These are phyloP conservation scores for Ophiocordyceps robertsii DNA, from an alignment of 2,329 filamentous ascomycete genomes.

Conservation along the genomic window DNA sequence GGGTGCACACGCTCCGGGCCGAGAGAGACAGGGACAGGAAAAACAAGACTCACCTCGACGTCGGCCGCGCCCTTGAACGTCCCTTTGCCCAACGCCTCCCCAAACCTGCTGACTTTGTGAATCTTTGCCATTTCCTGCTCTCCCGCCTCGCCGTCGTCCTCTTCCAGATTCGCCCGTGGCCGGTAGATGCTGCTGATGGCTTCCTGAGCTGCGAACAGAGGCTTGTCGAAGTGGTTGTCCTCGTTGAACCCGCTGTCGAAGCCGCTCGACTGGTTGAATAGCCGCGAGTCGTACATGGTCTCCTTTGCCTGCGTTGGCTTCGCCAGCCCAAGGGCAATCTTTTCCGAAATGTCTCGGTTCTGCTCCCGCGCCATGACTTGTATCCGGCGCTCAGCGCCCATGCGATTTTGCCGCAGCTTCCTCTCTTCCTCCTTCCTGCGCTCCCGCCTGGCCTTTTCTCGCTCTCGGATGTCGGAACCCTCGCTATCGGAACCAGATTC, in stretches of 20 bases:
- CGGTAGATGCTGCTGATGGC: constrained; percentile 91
- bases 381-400: constrained; percentile 84
- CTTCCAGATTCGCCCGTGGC: constrained; percentile 60
- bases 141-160: constrained; percentile 66
- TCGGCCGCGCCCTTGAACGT: constrained; percentile 83
- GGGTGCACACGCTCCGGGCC: not conserved
- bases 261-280: constrained; percentile 90
- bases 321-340: constrained; percentile 84
- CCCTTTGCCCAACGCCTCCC: constrained; percentile 74
- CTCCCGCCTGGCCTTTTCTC: constrained; percentile 67
- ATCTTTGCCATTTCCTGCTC: constrained; percentile 80
- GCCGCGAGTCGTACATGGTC: constrained; percentile 89
- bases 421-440: constrained; percentile 71
- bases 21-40: not conserved
- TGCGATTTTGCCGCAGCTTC: constrained; percentile 82
- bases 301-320: constrained; percentile 89
- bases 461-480: constrained; percentile 57
- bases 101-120: constrained; percentile 70
- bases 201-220: constrained; percentile 89
- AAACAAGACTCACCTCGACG: constrained; percentile 48
- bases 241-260: constrained; percentile 93
- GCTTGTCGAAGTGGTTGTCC: constrained; percentile 95
- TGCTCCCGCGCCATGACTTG: constrained; percentile 92
- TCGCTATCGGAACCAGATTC: constrained; percentile 42
- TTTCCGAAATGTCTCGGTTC: constrained; percentile 93